These are phyloP conservation scores for Sporothrix humicola DNA, from an alignment of 2,329 filamentous ascomycete genomes.

Conservation along the genomic window DNA sequence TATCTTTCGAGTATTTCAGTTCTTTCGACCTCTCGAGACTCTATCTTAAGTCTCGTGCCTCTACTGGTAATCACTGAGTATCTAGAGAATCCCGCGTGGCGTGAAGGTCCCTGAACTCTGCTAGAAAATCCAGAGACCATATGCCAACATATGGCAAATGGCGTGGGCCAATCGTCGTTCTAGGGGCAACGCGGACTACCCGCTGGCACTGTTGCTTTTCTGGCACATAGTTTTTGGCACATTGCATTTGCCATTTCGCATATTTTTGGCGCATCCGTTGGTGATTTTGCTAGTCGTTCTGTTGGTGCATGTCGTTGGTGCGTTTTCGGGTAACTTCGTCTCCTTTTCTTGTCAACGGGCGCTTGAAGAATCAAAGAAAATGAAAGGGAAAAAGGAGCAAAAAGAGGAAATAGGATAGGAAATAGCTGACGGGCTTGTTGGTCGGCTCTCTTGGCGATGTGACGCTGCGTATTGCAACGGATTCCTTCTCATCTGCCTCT, in stretches of 20 bases:
- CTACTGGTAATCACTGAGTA: no score
- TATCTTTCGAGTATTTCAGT: background rate
- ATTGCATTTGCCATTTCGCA: background rate
- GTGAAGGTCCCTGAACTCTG: background rate
- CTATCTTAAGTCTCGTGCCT: background rate
- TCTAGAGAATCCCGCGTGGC: background rate
- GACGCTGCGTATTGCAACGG: slow-evolving; percentile 14
- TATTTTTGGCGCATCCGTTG: background rate
- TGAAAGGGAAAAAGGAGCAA: background rate
- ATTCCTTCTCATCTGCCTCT: slow-evolving; percentile 15
- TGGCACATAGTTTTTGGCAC: no score
- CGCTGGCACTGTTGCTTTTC: background rate
- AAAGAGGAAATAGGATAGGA: background rate
- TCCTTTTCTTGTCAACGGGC: slow-evolving; percentile 1
- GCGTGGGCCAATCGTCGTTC: background rate
- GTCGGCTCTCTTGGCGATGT: slow-evolving; percentile 25
- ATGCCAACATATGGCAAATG: slow-evolving; percentile 17
- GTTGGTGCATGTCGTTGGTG: background rate
- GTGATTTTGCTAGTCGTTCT: background rate
- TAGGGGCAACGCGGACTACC: slow-evolving; percentile 12
- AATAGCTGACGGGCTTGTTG: slow-evolving; percentile 12
- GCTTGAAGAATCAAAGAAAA: slow-evolving; percentile 2
- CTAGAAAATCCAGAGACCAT: background rate
- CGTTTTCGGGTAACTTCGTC: slow-evolving; percentile 1
- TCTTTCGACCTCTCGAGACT: background rate